Evolutionary conservation across 2,329 filamentous ascomycete genomes (phyloP), one percentile per base, ranked within the genome.

Genomic region (Cercospora sojina): DNA sequence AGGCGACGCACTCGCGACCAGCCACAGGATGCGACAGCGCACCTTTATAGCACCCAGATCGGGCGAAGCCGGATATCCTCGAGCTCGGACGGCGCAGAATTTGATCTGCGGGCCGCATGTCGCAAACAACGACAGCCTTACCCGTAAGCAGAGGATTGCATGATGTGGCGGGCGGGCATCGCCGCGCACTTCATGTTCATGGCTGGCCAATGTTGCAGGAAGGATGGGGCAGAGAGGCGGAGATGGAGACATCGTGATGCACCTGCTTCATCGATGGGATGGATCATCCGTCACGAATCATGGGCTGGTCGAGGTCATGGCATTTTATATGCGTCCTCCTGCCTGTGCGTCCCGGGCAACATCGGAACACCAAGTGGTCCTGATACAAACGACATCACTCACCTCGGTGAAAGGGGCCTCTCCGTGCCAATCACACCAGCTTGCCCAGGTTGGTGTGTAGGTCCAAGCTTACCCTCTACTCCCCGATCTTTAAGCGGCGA

Each of bases 401-500:
- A 41, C 59, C 53, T 65, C 62, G 64, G 51, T 64, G 58, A 62
- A 65, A 68, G 67, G 70, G 66, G 67, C 18, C 27, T 31, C 32
- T 18, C 53, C 38, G 57, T 63, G 62, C 71, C 71, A 73, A 72
- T 73, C 68, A 71, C 47, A 55, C 64, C 43, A 57, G 32, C 25
- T 64, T 25, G 59, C 51, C 38, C 43, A 66, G 47, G 59, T 68
- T 69, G 66, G 67, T 68, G 70, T 56, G 63, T 59, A 62, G 64
- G 70, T 69, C 68, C 63, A 59, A 70, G 67, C 70, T 70, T 63
- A 55, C 43, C 63, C 65, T 61, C 65, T 62, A 68, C 64, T 58
- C 51, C 55, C 71, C 71, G 70, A 68, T 59, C 64, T 70, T 72
- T 69, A 72, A 72, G 67, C 70, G 70, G 70, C 63, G 66, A 62